Evolutionary conservation across 2,329 filamentous ascomycete species (phyloP).

Genomic region (Colletotrichum tabaci): DNA sequence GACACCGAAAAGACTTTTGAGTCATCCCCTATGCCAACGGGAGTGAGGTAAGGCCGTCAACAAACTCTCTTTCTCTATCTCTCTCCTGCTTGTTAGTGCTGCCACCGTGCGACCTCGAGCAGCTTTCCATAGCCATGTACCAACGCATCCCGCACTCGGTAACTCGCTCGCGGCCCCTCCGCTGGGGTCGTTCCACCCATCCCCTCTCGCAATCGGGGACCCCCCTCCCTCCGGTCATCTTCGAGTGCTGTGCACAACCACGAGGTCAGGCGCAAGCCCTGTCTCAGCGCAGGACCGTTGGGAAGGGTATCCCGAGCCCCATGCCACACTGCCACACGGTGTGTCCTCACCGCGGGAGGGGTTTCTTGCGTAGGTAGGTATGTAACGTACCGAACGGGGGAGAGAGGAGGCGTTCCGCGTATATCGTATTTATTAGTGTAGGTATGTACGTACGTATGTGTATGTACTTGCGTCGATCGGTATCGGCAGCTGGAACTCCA

Average conservation of each 20-base stretch:
- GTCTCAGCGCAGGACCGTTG: slow-evolving; percentile 25
- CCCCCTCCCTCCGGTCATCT: slow-evolving; percentile 1
- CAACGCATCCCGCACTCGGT: slow-evolving; percentile 17
- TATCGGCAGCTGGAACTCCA: neutral
- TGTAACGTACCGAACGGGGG: neutral
- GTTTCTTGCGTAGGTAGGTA: neutral
- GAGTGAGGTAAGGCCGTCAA: slow-evolving; percentile 10
- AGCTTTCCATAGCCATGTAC: neutral
- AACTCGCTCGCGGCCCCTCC: neutral
- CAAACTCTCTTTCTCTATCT: neutral
- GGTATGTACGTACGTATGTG: no score
- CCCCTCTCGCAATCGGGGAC: neutral
- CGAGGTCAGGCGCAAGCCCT: slow-evolving; percentile 32
- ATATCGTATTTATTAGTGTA: neutral
- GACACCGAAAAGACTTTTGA: neutral
- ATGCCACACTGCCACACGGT: slow-evolving; percentile 26
- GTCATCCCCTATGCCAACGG: slow-evolving; percentile 4
- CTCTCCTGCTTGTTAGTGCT: neutral
- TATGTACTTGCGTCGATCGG: neutral
- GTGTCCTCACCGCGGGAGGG: slow-evolving; percentile 2
- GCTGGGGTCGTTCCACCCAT: slow-evolving; percentile 11
- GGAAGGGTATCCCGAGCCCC: slow-evolving; percentile 36
- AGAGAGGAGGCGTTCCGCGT: neutral
- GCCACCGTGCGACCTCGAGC: slow-evolving; percentile 2
- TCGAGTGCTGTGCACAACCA: slow-evolving; percentile 10